Evolutionary conservation across 108 stramenopile genomes (phyloP).

Genomic region (Licmophora abbreviata): DNA sequence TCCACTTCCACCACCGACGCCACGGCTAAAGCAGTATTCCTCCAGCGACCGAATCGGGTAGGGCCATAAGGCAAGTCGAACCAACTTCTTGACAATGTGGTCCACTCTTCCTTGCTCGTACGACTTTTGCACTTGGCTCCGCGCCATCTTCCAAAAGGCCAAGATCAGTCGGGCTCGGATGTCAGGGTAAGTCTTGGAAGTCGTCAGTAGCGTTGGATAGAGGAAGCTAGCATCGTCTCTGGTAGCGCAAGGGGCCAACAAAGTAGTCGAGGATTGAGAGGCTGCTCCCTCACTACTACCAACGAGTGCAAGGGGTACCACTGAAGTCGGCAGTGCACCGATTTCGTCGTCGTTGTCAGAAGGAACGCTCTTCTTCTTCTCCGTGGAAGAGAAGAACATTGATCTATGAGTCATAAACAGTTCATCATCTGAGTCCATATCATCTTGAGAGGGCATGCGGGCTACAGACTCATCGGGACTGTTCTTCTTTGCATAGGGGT

Average conservation of each 20-base stretch:
- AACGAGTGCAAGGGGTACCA: too few species aligned
- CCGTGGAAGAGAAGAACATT: background rate
- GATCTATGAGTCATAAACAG: too few species aligned
- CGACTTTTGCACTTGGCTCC: constrained; percentile 8
- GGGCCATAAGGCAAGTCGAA: constrained; percentile 8
- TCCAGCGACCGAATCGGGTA: constrained; percentile 22
- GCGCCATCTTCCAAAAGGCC: constrained; percentile 18
- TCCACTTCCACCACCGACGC: constrained; percentile 1
- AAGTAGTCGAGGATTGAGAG: background rate
- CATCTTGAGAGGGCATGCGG: too few species aligned
- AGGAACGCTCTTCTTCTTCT: background rate
- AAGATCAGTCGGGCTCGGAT: constrained; percentile 9
- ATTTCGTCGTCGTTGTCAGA: background rate
- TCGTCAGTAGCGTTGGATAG: background rate
- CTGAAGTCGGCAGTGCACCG: background rate
- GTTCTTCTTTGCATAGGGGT: too few species aligned
- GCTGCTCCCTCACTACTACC: too few species aligned
- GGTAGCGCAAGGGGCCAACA: background rate
- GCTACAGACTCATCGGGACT: too few species aligned
- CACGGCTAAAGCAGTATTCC: constrained; percentile 11
- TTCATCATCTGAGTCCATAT: too few species aligned
- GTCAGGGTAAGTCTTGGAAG: constrained; percentile 6
- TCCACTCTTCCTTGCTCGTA: constrained; percentile 17
- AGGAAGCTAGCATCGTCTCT: background rate
- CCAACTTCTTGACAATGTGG: constrained; percentile 9